Base-by-base conservation (phyloP, 257 asterid genomes). In the Knoxia roxburghii region DNA sequence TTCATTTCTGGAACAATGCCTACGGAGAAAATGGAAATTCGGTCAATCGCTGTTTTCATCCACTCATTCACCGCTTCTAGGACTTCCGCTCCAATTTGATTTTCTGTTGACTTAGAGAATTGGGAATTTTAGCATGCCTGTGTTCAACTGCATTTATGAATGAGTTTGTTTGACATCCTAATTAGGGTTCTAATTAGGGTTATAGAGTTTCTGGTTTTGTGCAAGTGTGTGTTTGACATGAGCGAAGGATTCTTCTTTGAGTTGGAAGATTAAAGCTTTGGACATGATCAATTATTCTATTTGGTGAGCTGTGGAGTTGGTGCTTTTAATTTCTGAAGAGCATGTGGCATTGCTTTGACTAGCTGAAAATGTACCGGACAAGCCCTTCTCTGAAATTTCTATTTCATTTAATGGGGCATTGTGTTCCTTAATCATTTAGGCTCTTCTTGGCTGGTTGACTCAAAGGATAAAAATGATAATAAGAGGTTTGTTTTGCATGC, bases 401-500 rank as follows among this genome's bases (percentile, higher is more conserved):
- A n/a, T n/a, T n/a, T n/a, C n/a, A n/a, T n/a, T n/a, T n/a, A n/a
- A n/a, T n/a, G n/a, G n/a, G n/a, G n/a, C n/a, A n/a, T n/a, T n/a
- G n/a, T n/a, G n/a, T n/a, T n/a, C n/a, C n/a, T n/a, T n/a, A n/a
- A n/a, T n/a, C n/a, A n/a, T 72, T 54, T 64, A 65, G 72, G 74
- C 57, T 66, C 81, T 67, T 75, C 83, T n/a, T 51, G 53, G 52
- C 80, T 69, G 67, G 74, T 68, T 49, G 73, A 71, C 65, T 68
- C 70, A 3, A 51, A 66, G 73, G 86, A 73, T 61, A 79, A 62
- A 46, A 56, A 76, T 60, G 81, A 51, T 76, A 80, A 32, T 37
- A 82, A 79, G 77, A 82, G 96, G 96, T 87, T 58, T 40, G 73
- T 61, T 12, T 12, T 58, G 55, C 67, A 65, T 45, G 12, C 40